Evolutionary conservation across 148 eudicot species (phyloP).

Genomic region (Heliamphora exappendiculata): DNA sequence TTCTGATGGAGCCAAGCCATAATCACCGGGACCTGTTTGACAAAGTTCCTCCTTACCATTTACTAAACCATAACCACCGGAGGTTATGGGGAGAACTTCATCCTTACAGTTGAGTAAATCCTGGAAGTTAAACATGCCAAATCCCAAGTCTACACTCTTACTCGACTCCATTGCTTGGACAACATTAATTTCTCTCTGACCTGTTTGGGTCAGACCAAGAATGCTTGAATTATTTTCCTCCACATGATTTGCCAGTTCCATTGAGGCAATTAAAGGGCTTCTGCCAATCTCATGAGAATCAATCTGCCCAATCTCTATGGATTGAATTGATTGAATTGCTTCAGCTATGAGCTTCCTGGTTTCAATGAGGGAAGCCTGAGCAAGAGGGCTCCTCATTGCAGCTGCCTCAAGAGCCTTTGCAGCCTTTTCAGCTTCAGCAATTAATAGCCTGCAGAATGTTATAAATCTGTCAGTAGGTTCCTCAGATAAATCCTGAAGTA

Average conservation of each 20-base stretch:
- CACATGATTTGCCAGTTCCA: constrained; percentile 6
- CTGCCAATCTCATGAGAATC: constrained; percentile 13
- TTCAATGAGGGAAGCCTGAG: constrained; percentile 77
- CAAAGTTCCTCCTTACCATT: constrained; percentile 7
- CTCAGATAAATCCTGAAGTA: not conserved
- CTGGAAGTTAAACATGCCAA: constrained; percentile 10
- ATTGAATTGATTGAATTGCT: constrained; percentile 58
- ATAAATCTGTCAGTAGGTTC: not conserved
- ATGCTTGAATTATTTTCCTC: constrained; percentile 12
- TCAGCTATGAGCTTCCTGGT: constrained; percentile 74
- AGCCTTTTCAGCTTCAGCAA: constrained; percentile 90
- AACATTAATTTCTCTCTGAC: constrained; percentile 32
- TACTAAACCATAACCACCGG: constrained; percentile 3
- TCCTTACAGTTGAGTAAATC: constrained; percentile 14
- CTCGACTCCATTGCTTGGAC: constrained; percentile 15
- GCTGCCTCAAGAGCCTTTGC: constrained; percentile 77
- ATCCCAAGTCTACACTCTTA: constrained; percentile 17
- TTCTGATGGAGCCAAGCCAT: constrained; percentile 9
- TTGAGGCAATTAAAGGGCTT: constrained; percentile 2
- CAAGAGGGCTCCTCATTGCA: constrained; percentile 66
- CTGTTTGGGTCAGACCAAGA: not conserved
- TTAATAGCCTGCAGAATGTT: constrained; percentile 46
- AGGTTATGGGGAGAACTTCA: constrained; percentile 5
- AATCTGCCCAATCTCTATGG: constrained; percentile 35
- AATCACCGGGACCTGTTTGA: constrained; percentile 1